Conservation (phyloP, 2,329 filamentous ascomycete species). For the Microsporum ferrugineum region DNA sequence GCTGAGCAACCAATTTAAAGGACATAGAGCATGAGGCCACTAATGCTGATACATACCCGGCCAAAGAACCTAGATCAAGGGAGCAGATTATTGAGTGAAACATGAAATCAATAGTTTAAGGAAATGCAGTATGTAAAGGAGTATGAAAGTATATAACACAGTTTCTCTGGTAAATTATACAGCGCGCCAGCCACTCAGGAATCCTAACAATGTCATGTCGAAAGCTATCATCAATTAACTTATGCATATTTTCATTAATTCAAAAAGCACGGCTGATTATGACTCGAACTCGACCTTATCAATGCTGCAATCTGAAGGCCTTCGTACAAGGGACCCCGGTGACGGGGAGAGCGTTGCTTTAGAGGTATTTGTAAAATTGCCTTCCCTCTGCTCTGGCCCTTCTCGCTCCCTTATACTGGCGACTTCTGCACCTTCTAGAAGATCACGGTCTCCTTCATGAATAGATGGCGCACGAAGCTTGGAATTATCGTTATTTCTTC, state of each 20-base stretch:
- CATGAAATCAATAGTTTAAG: background rate
- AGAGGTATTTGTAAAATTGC: slow-evolving; percentile 5
- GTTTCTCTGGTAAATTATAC: background rate
- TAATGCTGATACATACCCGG: no score
- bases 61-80: background rate
- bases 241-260: background rate
- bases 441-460: slow-evolving; percentile 47
- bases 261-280: slow-evolving; percentile 1
- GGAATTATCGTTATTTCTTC: slow-evolving; percentile 14
- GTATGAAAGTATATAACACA: background rate
- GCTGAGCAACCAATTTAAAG: no score
- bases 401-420: slow-evolving; percentile 35
- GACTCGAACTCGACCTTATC: slow-evolving; percentile 31
- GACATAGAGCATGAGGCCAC: no score
- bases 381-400: slow-evolving; percentile 11
- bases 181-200: background rate
- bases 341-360: slow-evolving; percentile 5
- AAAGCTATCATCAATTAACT: background rate
- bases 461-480: slow-evolving; percentile 21
- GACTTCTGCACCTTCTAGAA: slow-evolving; percentile 26
- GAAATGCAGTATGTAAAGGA: background rate
- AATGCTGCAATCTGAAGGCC: slow-evolving; percentile 21
- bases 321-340: slow-evolving; percentile 11
- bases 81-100: background rate
- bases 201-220: background rate